Evolutionary conservation across 441 rosid genomes (phyloP).

Genomic region (Theobroma grandiflorum): DNA sequence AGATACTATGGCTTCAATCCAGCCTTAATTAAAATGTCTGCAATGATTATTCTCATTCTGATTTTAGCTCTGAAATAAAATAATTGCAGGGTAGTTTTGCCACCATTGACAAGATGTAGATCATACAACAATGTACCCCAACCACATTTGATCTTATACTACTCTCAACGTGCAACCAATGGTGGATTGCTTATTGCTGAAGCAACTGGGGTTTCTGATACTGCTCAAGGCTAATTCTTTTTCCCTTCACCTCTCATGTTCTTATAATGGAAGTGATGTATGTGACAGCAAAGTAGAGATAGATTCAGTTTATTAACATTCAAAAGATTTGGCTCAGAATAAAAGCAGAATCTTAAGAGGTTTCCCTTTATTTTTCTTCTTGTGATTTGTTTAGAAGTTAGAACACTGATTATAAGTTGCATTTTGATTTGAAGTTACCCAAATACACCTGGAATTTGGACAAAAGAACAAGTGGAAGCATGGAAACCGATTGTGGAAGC

Average conservation of each 20-base stretch:
- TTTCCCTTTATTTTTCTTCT: neutral
- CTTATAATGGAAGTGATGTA: too few species aligned
- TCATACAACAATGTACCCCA: constrained; percentile 36
- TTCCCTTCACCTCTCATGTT: neutral
- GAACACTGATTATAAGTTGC: too few species aligned
- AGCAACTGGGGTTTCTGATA: constrained; percentile 42
- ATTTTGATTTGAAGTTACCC: constrained; percentile 27
- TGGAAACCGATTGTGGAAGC: constrained; percentile 22
- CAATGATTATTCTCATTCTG: too few species aligned
- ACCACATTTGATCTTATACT: constrained; percentile 36
- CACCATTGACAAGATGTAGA: constrained; percentile 38
- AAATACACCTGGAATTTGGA: constrained; percentile 42
- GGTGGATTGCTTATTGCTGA: constrained; percentile 47
- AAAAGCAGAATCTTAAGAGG: too few species aligned
- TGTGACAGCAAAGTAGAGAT: too few species aligned
- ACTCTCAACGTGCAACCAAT: constrained; percentile 35
- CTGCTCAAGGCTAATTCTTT: constrained; percentile 39
- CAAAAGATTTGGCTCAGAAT: too few species aligned
- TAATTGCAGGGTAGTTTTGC: constrained; percentile 27
- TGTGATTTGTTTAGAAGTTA: neutral
- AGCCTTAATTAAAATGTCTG: too few species aligned
- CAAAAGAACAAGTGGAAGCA: constrained; percentile 30
- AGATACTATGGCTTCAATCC: too few species aligned
- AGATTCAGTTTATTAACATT: too few species aligned
- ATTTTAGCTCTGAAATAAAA: neutral